Evolutionary conservation across 345 rosid species (phyloP), one percentile per base, ranked within the genome.

Genomic region (Populus simonii): DNA sequence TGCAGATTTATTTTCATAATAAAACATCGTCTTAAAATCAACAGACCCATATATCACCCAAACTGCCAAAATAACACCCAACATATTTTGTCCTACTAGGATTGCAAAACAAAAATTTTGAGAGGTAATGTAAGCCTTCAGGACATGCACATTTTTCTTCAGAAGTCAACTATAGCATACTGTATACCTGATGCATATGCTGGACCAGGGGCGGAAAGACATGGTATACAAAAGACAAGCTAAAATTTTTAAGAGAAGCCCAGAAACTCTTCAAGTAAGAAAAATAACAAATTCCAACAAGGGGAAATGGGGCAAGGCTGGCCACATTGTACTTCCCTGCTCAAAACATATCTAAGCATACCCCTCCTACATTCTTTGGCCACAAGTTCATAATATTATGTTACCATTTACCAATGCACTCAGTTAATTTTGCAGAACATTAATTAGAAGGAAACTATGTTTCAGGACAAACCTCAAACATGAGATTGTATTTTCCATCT

Each of bases 401-500:
- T 41, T 18, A 69, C 38, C 66, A 23, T 45, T 39, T 74, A 45
- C 33, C 55, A 66, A 31, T 25, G 45, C 31, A 39, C 13, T 33
- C 17, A 13, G 31, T n/a, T 8, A 55, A 57, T 25, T 33, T 35
- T n/a, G 23, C 71, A 65, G 62, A 57, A 65, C 8, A 13, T 22
- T 5, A 9, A 68, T 69, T 8, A n/a, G 23, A 75, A 35, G 57
- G 35, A 53, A 71, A 75, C 41, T 59, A 47, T 59, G 53, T 70
- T 79, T 79, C 65, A 65, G 67, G 74, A 38, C 92, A 79, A 79
- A 96, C 99, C 99, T 96, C 99, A 87, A 96, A 94, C 99, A 96
- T 96, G 79, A 96, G 99, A 84, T 90, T 94, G 80, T 96, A 96
- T 85, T 92, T 94, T 84, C 98, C 99, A 77, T 96, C 98, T 89